Evolutionary conservation across 352 stramenopile species (phyloP), one percentile per base, ranked within the genome.

Genomic region (Globisporangium nodosum): DNA sequence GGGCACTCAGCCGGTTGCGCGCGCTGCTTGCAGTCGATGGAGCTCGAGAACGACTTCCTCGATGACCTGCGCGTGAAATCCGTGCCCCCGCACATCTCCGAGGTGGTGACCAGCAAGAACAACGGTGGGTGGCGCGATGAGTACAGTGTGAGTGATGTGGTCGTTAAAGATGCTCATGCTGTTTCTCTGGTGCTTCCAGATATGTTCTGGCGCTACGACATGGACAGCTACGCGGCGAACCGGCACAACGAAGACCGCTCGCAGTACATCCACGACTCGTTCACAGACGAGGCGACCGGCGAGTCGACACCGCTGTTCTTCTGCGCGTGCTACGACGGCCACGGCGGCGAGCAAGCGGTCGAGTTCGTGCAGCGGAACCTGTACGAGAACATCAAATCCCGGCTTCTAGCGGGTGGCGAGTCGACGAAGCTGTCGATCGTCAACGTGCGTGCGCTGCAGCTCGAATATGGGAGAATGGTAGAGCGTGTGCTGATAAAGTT

Each of bases 151-250:
- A 18, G 24, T 8, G 24, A n/a, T 45, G 39, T 3, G 13, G 42
- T 50, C 13, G 11, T 40, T 15, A 31, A 3, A 6, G 40, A n/a
- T 39, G 21, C 40, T 46, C 3, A 54, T 16, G n/a, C 27, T 24
- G 35, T 8, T 37, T 51, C 6, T 55, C 13, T 43, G 3, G 16
- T 53, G 13, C 40, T 12, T 45, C 13, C 21, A 72, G 64, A 72
- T 1, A 49, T 82, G 16, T 82, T 87, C 53, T 87, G 77, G 77
- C 74, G 77, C 47, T 85, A 74, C 52, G 77, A 87, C 49, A 82
- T 84, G 77, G 75, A 87, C 65, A 84, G 73, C 66, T 87, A 87
- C 52, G 77, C 77, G 11, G 77, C 77, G 15, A 87, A 87, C 54
- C 67, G 71, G 20, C 74, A 74, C 58, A 87, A 87, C 37, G 77